Base-by-base conservation (phyloP, 1,284 basidiomycete genomes). In the Naganishia albida region DNA sequence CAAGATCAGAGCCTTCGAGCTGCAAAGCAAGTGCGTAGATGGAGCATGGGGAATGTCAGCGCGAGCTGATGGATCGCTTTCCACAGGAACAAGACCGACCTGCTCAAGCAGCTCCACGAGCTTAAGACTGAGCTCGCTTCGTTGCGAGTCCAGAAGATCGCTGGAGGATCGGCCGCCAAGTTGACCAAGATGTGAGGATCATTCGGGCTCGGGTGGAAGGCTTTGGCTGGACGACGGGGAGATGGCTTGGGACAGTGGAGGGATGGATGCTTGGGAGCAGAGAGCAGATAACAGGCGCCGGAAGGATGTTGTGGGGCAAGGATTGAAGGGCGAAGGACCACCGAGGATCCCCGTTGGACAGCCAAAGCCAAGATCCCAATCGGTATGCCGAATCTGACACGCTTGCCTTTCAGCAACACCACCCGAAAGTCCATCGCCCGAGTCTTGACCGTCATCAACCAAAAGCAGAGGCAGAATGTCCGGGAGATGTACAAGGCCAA, bases 401-500 rank as follows among this genome's bases (percentile, higher is more conserved):
- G 42, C 44, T 16, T 46, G 16, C n/a, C 67, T 52, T 53, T 13
- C 77, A 99, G 95, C 83, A 88, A 90, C 82, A 86, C 91, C 73
- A 91, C 97, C 80, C 94, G 96, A 85, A 99, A 99, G 85, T 95
- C 93, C 73, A 94, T 99, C 77, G 96, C 96, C 70, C 93, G 96
- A 69, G 95, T 99, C 72, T 82, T 98, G 82, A 99, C 96, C 57
- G 93, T 99, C 75, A 95, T 90, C 85, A 98, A 97, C 89, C 89
- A 92, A 80, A 99, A 99, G 85, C 88, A 90, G 77, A 91, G 96
- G 74, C 88, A 92, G 83, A 93, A 95, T 83, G 87, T 98, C 73
- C 91, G 92, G 70, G 94, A 98, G 82, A 92, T 89, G 85, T 98
- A 98, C 90, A 98, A 98, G 88, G 94, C 93, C 81, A 97, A 98